Evolutionary conservation across 2,329 filamentous ascomycete species (phyloP).

Genomic region (Malbranchea zuffiana): DNA sequence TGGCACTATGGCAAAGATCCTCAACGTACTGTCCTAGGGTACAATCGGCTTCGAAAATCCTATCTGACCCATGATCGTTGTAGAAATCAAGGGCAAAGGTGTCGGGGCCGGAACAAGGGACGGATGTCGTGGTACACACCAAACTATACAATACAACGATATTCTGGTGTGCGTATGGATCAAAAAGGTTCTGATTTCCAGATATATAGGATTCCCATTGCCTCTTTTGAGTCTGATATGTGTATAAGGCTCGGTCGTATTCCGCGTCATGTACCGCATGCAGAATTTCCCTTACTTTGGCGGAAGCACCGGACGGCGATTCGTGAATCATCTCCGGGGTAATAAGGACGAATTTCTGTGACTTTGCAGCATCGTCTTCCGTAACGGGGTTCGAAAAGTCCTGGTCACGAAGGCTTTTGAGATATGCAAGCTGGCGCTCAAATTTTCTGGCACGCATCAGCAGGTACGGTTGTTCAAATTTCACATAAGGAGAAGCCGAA

Average conservation of each 20-base stretch:
- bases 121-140: conserved; percentile 85
- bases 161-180: conserved; percentile 91
- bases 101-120: conserved; percentile 83
- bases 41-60: conserved; percentile 68
- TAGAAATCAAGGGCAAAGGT: conserved; percentile 89
- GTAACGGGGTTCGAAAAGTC: conserved; percentile 31
- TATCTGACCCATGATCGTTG: conserved; percentile 66
- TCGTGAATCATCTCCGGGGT: conserved; percentile 91
- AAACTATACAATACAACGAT: conserved; percentile 90
- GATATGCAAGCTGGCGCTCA: conserved; percentile 69
- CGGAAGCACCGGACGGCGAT: conserved; percentile 65
- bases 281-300: conserved; percentile 82
- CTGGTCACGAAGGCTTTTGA: conserved; percentile 74
- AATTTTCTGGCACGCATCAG: conserved; percentile 86
- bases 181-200: conserved; percentile 78
- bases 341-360: conserved; percentile 76
- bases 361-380: conserved; percentile 51
- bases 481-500: conserved; percentile 91
- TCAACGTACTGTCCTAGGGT: conserved; percentile 93
- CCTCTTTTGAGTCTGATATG: conserved; percentile 84
- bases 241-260: conserved; percentile 87
- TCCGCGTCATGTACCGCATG: conserved; percentile 94
- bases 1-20: conserved; percentile 66
- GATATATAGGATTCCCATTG: conserved; percentile 95
- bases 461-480: conserved; percentile 86